Evolutionary conservation across 2,329 filamentous ascomycete species (phyloP), one percentile per base, ranked within the genome.

Genomic region (Ceratocystis diversiconidia): DNA sequence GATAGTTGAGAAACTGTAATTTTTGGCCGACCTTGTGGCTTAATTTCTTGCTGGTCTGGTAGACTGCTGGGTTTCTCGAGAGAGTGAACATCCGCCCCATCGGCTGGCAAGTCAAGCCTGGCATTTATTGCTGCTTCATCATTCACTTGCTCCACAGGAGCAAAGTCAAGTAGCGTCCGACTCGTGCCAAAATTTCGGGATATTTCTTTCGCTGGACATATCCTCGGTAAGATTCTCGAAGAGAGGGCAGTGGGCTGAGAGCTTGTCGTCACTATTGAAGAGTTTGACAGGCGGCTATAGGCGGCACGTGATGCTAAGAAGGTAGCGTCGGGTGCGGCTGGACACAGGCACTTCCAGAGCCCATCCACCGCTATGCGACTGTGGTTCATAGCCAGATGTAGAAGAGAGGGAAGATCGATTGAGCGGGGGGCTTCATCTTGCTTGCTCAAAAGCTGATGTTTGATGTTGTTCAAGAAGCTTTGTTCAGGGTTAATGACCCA

Each of bases 271-370:
- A n/a, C 25, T 59, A 59, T 59, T 7, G 55, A 36, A 15, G 55
- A 17, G 55, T 17, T 30, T 15, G 55, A 36, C 6, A 59, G 55
- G 3, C 55, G 55, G 15, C 22, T 30, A n/a, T 25, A 36, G 55
- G 17, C 30, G 3, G 28, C 55, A 30, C 55, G 55, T 7, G 55
- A 59, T 25, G 28, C 55, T 36, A 60, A 63, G 41, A 64, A 61
- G 62, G 25, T 64, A 46, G 41, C 63, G 60, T 63, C 62, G 59
- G 36, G 43, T n/a, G 63, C 63, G 7, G 78, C 79, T 12, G 84
- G 84, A 70, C 82, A 86, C 17, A 87, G 75, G 71, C 81, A 85
- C 71, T 81, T 81, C 82, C 84, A 86, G 59, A 88, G 77, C 68
- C 84, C 82, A 72, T 87, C 84, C 44, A 63, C 44, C 44, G 50